Evolutionary conservation across 2,329 filamentous ascomycete species (phyloP).

Genomic region (Metarhizium robertsii): DNA sequence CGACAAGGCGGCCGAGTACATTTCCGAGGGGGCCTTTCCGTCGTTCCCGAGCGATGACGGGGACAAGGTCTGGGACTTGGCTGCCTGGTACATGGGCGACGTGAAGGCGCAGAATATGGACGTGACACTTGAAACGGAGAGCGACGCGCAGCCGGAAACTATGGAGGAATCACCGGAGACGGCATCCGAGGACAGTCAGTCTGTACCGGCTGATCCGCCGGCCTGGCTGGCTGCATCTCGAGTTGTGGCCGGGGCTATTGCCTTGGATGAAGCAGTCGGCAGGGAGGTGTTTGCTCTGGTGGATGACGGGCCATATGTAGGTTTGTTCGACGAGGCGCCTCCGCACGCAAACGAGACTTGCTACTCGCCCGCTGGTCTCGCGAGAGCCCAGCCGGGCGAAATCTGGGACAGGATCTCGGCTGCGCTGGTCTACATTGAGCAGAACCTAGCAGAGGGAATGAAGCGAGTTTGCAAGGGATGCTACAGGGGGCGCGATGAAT

Average conservation of each 20-base stretch:
- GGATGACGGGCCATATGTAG: not conserved
- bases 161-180: no score
- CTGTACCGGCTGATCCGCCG: no score
- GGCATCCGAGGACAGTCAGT: not conserved
- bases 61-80: not conserved
- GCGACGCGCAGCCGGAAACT: no score
- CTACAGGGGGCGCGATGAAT: no score
- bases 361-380: not conserved
- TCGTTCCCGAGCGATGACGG: not conserved
- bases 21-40: not conserved
- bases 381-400: not conserved
- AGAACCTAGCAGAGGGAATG: not conserved
- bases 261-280: not conserved
- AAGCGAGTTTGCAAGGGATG: no score
- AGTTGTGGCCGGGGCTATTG: not conserved
- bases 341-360: not conserved
- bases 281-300: not conserved
- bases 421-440: not conserved
- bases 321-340: not conserved
- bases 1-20: not conserved
- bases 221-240: not conserved
- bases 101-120: not conserved
- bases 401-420: not conserved
- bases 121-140: no score
- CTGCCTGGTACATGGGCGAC: not conserved